Evolutionary conservation across 192 early-diverging fungal species (phyloP).

Genomic region (Funneliformis geosporum): DNA sequence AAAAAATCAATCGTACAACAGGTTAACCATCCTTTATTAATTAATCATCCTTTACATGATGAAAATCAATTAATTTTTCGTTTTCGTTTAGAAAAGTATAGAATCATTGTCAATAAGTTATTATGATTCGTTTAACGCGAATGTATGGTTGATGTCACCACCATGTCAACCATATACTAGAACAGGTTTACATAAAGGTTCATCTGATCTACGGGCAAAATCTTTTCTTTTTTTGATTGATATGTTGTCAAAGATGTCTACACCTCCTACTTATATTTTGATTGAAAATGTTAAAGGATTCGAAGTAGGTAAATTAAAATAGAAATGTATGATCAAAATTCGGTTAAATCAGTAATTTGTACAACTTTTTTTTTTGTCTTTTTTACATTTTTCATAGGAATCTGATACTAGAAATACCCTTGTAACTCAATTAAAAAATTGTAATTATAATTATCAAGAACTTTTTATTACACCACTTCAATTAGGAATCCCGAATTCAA

Average conservation of each 20-base stretch:
- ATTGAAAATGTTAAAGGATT: conserved; percentile 86
- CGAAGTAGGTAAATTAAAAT: conserved; percentile 47
- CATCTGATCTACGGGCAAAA: conserved; percentile 69
- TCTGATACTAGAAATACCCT: conserved; percentile 61
- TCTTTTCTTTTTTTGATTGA: conserved; percentile 75
- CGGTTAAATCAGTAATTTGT: too few species aligned
- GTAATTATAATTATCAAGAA: conserved; percentile 67
- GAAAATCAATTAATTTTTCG: background rate
- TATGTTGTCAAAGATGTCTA: conserved; percentile 57
- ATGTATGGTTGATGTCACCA: conserved; percentile 82
- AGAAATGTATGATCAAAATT: background rate
- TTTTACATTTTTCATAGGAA: conserved; percentile 28
- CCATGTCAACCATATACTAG: conserved; percentile 84
- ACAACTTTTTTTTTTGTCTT: too few species aligned
- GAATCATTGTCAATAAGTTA: conserved; percentile 2
- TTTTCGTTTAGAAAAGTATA: background rate
- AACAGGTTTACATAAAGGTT: conserved; percentile 69
- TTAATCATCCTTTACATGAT: conserved; percentile 6
- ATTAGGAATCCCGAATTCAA: conserved; percentile 76
- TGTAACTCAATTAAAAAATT: conserved; percentile 51
- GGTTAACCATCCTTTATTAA: background rate
- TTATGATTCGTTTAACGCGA: conserved; percentile 48
- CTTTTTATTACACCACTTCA: conserved; percentile 74
- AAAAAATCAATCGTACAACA: conserved; percentile 35
- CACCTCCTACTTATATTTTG: conserved; percentile 63